Evolutionary conservation across 2,329 filamentous ascomycete species (phyloP), one percentile per base, ranked within the genome.

Genomic region (Colletotrichum incanum): DNA sequence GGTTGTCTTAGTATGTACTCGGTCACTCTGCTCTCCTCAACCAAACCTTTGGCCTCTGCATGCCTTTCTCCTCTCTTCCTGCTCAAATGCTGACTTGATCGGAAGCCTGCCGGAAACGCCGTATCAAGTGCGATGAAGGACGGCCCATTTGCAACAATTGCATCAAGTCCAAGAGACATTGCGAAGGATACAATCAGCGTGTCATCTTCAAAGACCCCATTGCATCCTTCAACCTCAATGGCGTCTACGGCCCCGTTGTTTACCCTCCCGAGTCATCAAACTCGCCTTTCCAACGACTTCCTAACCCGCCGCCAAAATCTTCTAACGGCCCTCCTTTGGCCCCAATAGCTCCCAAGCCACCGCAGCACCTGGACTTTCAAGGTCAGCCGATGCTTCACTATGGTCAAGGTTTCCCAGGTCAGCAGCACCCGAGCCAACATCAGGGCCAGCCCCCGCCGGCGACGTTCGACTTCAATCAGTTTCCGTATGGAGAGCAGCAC

Each of bases 101-200:
- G 73, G 56, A 79, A 95, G 93, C 96, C 70, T 99, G 96, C 83
- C 93, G 96, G 74, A 96, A 94, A 83, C 92, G 96, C 65, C 93
- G 96, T 74, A 98, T 99, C 83, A 99, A 98, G 83, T 99, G 96
- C 82, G 96, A 96, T 74, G 96, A 98, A 81, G 94, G 94, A 77
- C 90, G 93, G 61, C 94, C 94, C 34, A 93, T 89, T 37, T 96
- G 94, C 82, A 91, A 88, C 78, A 97, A 97, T 79, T 97, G 94
- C 83, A 91, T 93, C 84, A 96, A 96, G 79, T 96, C 93, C 23
- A 96, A 95, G 82, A 89, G 94, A 18, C 87, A 91, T 75, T 97
- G 94, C 80, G 93, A 96, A 81, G 94, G 94, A 65, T 96, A 96
- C 80, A 94, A 91, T 76, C 93, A 94, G 80, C 90, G 93, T 58